Evolutionary conservation across 805 yeast species (phyloP), one percentile per base, ranked within the genome.

Genomic region (Saturnispora bothae): DNA sequence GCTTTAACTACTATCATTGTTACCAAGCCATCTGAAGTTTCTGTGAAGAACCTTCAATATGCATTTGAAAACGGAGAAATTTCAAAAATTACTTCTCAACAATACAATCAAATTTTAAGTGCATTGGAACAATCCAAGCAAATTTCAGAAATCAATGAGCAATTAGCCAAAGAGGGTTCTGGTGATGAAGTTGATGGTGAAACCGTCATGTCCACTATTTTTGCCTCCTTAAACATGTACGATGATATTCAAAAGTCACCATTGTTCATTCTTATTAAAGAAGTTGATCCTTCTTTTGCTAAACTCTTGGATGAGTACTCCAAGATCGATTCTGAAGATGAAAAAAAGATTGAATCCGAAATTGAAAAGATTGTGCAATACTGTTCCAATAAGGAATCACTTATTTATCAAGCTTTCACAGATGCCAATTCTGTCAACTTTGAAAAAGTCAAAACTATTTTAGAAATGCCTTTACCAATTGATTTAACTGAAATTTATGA

Each of bases 401-500:
- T 38, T 13, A 42, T 54, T 9, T 48, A 41, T 28, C 45, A 46
- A 34, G 47, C 52, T 3, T 49, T 56, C 38, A 47, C 48, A 14
- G 48, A 56, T 40, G 31, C 40, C 15, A 33, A 42, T 7, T 46
- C 53, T 16, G 30, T 33, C 7, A 49, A 44, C 28, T 52, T 44
- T 28, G 22, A 35, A 17, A 41, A 44, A 9, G 44, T 53, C 17
- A 47, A 51, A 33, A 35, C 38, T 23, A 45, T 55, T 21, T 36
- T 52, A 22, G 45, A 46, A 25, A 41, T 45, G 28, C 55, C 56
- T 18, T 40, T 47, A 42, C 57, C 56, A 28, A 52, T 53, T 36
- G 50, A 48, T 36, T 40, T 53, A 14, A 18, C 36, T 22, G 57
- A 53, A 36, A 30, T 53, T n/a, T 49, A 48, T 37, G 54, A 52